phyloP scores from a whole-genome alignment of 225 moss, liverwort and hornwort genomes.

The Antitrichia curtipendula region DNA sequence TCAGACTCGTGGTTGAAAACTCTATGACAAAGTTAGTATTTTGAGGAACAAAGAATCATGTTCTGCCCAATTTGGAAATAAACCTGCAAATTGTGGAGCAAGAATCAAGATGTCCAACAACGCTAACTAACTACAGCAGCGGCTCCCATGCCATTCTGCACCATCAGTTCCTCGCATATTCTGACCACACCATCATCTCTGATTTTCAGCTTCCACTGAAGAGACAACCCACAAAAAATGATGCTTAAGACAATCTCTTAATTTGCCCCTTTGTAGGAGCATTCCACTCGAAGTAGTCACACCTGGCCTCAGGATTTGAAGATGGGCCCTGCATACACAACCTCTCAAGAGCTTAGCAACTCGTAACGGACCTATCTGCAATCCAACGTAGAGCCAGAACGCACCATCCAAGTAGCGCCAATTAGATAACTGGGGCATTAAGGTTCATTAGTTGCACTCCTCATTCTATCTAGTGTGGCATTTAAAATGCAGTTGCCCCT shows the following conservation, averaged over 20 bases:
- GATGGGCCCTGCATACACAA: constrained; percentile 56
- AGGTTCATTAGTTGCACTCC: background rate
- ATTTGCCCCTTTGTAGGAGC: constrained; percentile 6
- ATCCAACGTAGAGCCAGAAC: background rate
- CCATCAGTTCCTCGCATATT: background rate
- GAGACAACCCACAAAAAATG: background rate
- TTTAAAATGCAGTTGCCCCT: too few species aligned
- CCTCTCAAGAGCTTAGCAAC: background rate
- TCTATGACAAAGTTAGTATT: background rate
- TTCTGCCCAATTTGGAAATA: background rate
- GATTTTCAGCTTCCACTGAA: background rate
- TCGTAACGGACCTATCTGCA: background rate
- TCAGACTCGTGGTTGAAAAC: background rate
- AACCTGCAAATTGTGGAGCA: background rate
- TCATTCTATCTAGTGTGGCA: background rate
- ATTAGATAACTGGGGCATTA: background rate
- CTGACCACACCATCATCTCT: background rate
- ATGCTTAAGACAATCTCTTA: background rate
- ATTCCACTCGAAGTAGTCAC: constrained; percentile 83
- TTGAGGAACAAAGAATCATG: background rate
- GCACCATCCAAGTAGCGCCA: background rate
- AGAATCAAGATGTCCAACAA: background rate
- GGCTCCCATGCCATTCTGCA: background rate
- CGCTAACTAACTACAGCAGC: too few species aligned
- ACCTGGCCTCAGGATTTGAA: constrained; percentile 81